phyloP scores from a whole-genome alignment of 768 basidiomycete species.

The Dioszegia hungarica region DNA sequence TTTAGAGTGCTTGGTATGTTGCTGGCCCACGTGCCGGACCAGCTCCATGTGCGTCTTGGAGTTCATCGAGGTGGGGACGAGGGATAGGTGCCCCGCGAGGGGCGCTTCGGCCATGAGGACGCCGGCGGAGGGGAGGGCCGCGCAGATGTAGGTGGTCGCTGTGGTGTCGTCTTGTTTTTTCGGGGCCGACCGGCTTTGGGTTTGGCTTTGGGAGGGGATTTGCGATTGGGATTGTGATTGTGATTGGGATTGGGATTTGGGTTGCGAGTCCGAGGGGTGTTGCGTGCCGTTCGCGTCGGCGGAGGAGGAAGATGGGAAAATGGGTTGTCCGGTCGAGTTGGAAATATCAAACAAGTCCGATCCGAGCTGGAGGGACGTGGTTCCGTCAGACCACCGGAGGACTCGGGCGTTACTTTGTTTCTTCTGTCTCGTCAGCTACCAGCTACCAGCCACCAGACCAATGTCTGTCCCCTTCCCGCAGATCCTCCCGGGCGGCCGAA shows the following conservation, averaged over 20 bases:
- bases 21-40: conserved; percentile 36
- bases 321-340: conserved; percentile 22
- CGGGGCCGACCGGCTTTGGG: neutral
- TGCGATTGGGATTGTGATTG: neutral
- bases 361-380: conserved; percentile 81
- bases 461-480: no score
- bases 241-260: neutral
- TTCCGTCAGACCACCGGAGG: conserved; percentile 93
- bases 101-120: conserved; percentile 39
- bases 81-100: conserved; percentile 41
- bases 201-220: no score
- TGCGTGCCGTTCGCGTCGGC: neutral
- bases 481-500: no score
- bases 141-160: neutral
- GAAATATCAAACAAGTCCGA: conserved; percentile 86
- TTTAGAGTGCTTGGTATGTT: conserved; percentile 38
- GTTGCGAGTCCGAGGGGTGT: neutral
- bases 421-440: conserved; percentile 53
- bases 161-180: neutral
- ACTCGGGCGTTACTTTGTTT: conserved; percentile 86
- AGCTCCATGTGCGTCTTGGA: conserved; percentile 39
- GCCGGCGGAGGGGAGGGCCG: neutral
- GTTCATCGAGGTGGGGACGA: conserved; percentile 36
- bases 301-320: neutral
- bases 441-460: no score